Evolutionary conservation across 176 grass and related monocot genomes (phyloP), one percentile per base, ranked within the genome.

Genomic region (Carex parvula): DNA sequence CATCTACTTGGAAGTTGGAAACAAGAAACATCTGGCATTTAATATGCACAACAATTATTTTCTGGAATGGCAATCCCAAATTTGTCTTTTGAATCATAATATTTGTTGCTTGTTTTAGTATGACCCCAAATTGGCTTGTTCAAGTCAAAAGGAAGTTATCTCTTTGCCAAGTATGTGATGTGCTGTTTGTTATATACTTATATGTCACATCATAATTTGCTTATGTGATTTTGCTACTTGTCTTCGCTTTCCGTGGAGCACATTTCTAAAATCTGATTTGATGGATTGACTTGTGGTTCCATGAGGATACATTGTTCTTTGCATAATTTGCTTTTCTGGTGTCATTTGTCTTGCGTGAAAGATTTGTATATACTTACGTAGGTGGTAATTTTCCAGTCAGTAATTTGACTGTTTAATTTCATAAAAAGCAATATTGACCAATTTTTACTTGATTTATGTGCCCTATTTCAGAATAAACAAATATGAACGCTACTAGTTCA

Each of bases 211-310:
- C 70, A 76, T 53, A 76, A 8, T 76, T 73, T 73, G 39, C 42
- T 48, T 52, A 5, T 54, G 48, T 76, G 20, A 12, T 24, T 50
- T 73, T 71, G 9, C 39, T 46, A 22, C 18, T 52, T 5, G 20
- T 24, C 21, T 26, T 21, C 7, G 44, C 71, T 76, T 76, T 26
- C 12, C 46, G 1, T 54, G 20, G 12, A 53, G 71, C 53, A 54
- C 22, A 55, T 55, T 15, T 30, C 22, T 54, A 55, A 76, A 55
- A 55, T 76, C 6, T 55, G 73, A 56, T 32, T 77, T 77, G 73
- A 32, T 77, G 21, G 50, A 56, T 56, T 55, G 73, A 77, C 24
- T 77, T 77, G 73, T 77, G 56, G 73, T 77, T 77, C 2, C 20
- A 54, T 16, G 21, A 76, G 22, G 24, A 76, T 55, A 16, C 5